Percentiles rank a stretch among this genome's conserved stretches.
Evolutionary conservation across 169 alveolate species (phyloP).

Genomic region (Plasmodium reichenowi): DNA sequence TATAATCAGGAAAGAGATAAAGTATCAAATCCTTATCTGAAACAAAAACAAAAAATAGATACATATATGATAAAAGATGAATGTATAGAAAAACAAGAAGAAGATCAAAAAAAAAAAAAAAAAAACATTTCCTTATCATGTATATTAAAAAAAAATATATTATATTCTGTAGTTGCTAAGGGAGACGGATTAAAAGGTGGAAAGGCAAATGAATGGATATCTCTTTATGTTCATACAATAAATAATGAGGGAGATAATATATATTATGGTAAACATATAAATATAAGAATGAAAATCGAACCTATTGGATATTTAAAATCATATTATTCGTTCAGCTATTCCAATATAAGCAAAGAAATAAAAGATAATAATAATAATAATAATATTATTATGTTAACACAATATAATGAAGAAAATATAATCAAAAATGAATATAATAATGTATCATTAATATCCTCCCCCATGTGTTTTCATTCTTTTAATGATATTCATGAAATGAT

Average conservation of each 20-base stretch:
- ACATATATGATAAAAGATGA: neutral
- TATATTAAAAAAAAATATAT: neutral
- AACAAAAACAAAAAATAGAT: neutral
- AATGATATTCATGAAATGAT: constrained; percentile 41
- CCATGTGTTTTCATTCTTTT: constrained; percentile 23
- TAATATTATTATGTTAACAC: neutral
- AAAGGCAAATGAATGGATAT: constrained; percentile 82
- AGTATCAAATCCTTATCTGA: neutral
- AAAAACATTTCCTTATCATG: neutral
- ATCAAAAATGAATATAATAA: constrained; percentile 16
- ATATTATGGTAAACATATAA: constrained; percentile 41
- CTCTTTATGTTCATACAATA: constrained; percentile 79
- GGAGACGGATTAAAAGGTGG: constrained; percentile 85
- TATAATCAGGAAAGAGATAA: no score
- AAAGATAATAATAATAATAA: neutral
- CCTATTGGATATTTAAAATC: constrained; percentile 43
- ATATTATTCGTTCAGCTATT: constrained; percentile 14
- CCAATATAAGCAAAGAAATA: neutral
- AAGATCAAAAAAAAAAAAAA: neutral
- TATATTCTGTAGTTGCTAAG: constrained; percentile 78
- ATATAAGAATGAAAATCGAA: constrained; percentile 56
- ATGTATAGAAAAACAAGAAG: neutral
- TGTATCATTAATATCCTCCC: neutral
- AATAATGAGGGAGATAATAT: constrained; percentile 38
- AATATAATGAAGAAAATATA: neutral